Evolutionary conservation across 1,284 basidiomycete species (phyloP), one percentile per base, ranked within the genome.

Genomic region (Ceratobasidium sp.): DNA sequence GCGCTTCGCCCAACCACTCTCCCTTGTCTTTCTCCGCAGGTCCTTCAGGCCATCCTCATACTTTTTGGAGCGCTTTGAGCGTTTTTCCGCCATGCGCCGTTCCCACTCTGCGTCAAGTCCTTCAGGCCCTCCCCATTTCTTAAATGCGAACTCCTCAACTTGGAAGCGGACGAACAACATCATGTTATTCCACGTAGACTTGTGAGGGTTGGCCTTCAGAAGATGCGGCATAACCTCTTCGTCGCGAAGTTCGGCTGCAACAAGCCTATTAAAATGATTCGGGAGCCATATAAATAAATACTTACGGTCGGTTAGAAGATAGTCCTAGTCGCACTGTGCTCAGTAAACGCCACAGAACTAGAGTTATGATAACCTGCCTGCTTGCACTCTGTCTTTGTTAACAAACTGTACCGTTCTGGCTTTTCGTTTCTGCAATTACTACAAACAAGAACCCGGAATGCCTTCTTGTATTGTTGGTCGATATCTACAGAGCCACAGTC

Each of bases 361-460:
- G 16, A 24, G 1, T 11, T 34, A n/a, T n/a, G 29, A 41, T 16
- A 13, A 65, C 85, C 73, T 72, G 94, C 95, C 86, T 96, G 93
- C 83, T 98, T 98, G 83, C 96, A 98, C 82, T 99, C 98, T 0
- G 98, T 98, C 85, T 99, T 99, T 0, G 98, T 99, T 66, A 99
- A 84, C 1, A 99, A 85, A 81, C 94, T 95, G 82, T 98, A 99
- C 81, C 91, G 91, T 80, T 98, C 96, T 8, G 95, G 94, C 66
- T 89, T 87, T 77, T 92, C 90, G 79, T 95, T 90, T 83, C 96
- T 94, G 84, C 96, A 98, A 77, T 87, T 89, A 77, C 92, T 91
- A 83, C 97, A 99, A 1, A 99, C 94, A 22, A 89, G 80, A 80
- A 93, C 91, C 16, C 89, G 86, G 79, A 98, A 98, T 14, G 94